phyloP scores from a whole-genome alignment of 2,329 filamentous ascomycete species.

The Sclerotinia trifoliorum region DNA sequence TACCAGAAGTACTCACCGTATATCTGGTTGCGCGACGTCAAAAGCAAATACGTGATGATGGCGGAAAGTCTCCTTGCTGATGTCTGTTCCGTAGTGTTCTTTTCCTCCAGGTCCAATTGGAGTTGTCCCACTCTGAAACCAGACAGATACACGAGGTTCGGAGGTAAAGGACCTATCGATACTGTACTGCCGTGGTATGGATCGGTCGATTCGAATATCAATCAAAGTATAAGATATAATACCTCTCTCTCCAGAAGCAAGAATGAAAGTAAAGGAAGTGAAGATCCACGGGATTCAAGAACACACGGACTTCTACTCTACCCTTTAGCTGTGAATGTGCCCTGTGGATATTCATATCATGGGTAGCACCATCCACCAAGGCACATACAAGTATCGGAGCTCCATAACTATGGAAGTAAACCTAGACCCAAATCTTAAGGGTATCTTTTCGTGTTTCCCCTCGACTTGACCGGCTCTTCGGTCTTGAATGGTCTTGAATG shows the following conservation, averaged over 20 bases:
- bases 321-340: background rate
- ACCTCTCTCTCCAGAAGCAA: conserved; percentile 1
- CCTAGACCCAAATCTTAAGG: conserved; percentile 9
- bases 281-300: conserved; percentile 21
- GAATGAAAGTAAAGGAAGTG: conserved; percentile 11
- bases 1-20: conserved; percentile 21
- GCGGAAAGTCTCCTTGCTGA: conserved; percentile 7
- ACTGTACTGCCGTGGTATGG: background rate
- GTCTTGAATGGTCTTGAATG: background rate
- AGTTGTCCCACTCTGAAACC: conserved; percentile 23
- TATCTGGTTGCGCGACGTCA: conserved; percentile 17
- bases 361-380: conserved; percentile 10
- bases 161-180: conserved; percentile 18
- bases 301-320: conserved; percentile 18
- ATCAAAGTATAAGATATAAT: background rate
- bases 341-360: conserved; percentile 9
- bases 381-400: conserved; percentile 7
- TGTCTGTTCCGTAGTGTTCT: background rate
- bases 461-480: background rate
- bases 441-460: conserved; percentile 1
- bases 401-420: background rate
- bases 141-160: conserved; percentile 4
- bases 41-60: conserved; percentile 19
- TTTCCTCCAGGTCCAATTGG: conserved; percentile 17
- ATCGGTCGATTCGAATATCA: background rate